Percentiles rank a stretch among this genome's conserved stretches.
Conservation (phyloP, 768 basidiomycete genomes). For the Tulasnella calospora region DNA sequence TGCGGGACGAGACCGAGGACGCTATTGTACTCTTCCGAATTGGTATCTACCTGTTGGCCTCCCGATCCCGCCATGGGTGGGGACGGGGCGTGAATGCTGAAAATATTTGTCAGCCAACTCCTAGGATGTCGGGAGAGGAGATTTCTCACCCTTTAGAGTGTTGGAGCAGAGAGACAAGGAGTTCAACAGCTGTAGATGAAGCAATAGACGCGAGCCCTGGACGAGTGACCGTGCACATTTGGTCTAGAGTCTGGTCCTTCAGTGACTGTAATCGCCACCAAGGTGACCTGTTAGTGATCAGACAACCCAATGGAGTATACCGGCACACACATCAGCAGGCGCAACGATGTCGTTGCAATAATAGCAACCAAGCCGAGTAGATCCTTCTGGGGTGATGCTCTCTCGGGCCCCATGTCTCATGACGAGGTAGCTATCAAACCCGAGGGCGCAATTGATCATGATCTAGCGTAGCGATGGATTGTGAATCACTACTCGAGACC, state of each 20-base stretch:
- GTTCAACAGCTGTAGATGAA: slow-evolving; percentile 84
- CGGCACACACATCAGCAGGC: slow-evolving; percentile 71
- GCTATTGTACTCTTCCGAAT: slow-evolving; percentile 39
- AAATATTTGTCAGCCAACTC: not conserved
- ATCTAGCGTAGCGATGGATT: slow-evolving; percentile 46
- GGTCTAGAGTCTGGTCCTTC: slow-evolving; percentile 89
- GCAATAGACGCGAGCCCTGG: slow-evolving; percentile 94
- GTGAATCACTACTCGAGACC: not conserved
- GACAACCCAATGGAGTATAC: not conserved
- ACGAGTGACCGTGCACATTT: slow-evolving; percentile 98
- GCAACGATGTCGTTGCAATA: slow-evolving; percentile 99
- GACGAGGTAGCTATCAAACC: slow-evolving; percentile 93
- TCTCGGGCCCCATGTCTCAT: slow-evolving; percentile 87
- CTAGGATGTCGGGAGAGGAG: not conserved
- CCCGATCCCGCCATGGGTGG: slow-evolving; percentile 45
- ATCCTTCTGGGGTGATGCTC: slow-evolving; percentile 33
- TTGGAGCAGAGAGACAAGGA: slow-evolving; percentile 82
- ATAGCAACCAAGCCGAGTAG: slow-evolving; percentile 75
- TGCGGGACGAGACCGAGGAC: slow-evolving; percentile 89
- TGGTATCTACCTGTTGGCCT: slow-evolving; percentile 31
- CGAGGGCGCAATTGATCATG: slow-evolving; percentile 88
- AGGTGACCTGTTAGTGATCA: not conserved
- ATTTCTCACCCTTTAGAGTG: slow-evolving; percentile 73
- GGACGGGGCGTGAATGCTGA: slow-evolving; percentile 60
- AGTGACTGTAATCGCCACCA: slow-evolving; percentile 44